phyloP scores from a whole-genome alignment of 2,329 filamentous ascomycete genomes.

The Paecilomyces dactylethromorphus region DNA sequence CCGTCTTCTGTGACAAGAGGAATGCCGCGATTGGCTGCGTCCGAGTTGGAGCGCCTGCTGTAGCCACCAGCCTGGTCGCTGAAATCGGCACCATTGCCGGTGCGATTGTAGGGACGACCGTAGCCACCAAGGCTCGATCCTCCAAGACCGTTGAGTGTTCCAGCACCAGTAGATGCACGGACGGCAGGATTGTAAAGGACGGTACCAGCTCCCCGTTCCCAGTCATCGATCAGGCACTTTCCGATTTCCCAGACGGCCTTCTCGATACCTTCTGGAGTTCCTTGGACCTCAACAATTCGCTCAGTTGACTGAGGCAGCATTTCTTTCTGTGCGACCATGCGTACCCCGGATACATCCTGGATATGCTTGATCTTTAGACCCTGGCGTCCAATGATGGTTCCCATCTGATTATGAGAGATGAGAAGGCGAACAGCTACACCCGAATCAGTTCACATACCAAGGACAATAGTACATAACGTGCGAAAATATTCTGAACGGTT shows the following conservation, averaged over 20 bases:
- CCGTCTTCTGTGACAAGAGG: constrained; percentile 92
- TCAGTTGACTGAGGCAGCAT: constrained; percentile 99
- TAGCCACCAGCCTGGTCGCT: constrained; percentile 71
- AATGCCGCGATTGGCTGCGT: constrained; percentile 71
- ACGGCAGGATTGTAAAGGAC: constrained; percentile 97
- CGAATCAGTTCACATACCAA: neutral
- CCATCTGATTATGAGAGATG: constrained; percentile 99
- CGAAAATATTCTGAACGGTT: neutral
- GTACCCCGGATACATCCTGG: constrained; percentile 90
- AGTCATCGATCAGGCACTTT: constrained; percentile 96
- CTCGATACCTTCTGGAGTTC: constrained; percentile 89
- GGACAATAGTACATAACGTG: neutral
- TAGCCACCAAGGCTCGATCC: constrained; percentile 45
- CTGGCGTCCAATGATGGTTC: constrained; percentile 94
- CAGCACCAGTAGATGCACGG: constrained; percentile 64
- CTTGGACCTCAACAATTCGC: constrained; percentile 94
- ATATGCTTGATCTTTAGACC: constrained; percentile 99
- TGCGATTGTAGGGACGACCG: constrained; percentile 75
- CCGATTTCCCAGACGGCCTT: constrained; percentile 97
- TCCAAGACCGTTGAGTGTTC: constrained; percentile 44
- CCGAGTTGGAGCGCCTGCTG: constrained; percentile 75
- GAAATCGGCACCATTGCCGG: constrained; percentile 95
- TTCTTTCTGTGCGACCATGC: constrained; percentile 99
- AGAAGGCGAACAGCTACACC: constrained; percentile 82
- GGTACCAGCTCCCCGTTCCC: constrained; percentile 93